These are phyloP conservation scores for Flaveria linearis DNA, from an alignment of 129 eudicot genomes.

Conservation along the genomic window DNA sequence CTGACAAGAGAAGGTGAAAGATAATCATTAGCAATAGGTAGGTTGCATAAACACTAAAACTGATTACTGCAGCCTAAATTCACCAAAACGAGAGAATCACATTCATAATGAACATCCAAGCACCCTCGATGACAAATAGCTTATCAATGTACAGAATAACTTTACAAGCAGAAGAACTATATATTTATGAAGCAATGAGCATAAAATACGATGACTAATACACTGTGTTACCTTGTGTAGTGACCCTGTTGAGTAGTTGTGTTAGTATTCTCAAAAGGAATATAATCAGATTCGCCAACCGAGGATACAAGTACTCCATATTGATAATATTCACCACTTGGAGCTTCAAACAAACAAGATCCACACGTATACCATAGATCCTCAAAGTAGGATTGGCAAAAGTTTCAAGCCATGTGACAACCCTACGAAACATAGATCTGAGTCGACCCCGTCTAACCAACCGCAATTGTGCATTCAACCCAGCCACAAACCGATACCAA, in stretches of 20 bases:
- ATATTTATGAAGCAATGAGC: constrained; percentile 9
- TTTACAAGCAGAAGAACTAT: neutral
- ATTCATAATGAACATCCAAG: neutral
- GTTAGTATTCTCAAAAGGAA: constrained; percentile 43
- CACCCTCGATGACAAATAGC: neutral
- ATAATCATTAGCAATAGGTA: neutral
- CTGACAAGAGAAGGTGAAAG: constrained; percentile 13
- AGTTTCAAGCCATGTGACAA: constrained; percentile 73
- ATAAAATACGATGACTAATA: neutral
- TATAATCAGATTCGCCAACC: constrained; percentile 44
- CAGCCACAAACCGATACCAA: constrained; percentile 97
- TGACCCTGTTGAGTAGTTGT: constrained; percentile 43
- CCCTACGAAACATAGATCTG: constrained; percentile 63
- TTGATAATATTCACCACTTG: constrained; percentile 68
- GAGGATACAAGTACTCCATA: constrained; percentile 76
- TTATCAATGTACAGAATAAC: neutral
- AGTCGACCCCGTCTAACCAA: constrained; percentile 81
- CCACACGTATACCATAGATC: constrained; percentile 63
- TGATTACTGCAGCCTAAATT: neutral
- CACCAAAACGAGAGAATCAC: constrained; percentile 3
- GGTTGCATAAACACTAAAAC: neutral
- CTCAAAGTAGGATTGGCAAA: constrained; percentile 79
- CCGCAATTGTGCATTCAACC: constrained; percentile 92
- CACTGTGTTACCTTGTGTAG: constrained; percentile 48
- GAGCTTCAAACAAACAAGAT: constrained; percentile 86